These are phyloP conservation scores for Apiospora hydei DNA, from an alignment of 2,329 filamentous ascomycete genomes.

Conservation along the genomic window DNA sequence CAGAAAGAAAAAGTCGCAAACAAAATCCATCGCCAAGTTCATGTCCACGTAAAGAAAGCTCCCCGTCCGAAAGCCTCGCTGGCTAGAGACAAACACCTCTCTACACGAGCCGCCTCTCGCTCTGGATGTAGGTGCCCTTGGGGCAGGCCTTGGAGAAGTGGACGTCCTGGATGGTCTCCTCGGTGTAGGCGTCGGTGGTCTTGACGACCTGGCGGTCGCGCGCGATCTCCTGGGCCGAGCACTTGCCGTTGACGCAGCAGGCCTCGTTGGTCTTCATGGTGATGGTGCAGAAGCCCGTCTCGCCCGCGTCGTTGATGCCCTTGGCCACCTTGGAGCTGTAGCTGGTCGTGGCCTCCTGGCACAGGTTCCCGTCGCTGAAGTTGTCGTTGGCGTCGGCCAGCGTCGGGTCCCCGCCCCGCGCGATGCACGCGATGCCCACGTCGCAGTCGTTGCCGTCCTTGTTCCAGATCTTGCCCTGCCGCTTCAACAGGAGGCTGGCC, in stretches of 20 bases:
- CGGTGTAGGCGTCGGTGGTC: background rate
- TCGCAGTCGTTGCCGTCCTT: background rate
- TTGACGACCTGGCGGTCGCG: background rate
- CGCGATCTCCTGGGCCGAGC: background rate
- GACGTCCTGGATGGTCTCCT: background rate
- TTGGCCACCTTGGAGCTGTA: background rate
- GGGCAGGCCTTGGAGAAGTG: background rate
- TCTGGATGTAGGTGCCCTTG: background rate
- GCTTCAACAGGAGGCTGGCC: background rate
- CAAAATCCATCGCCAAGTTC: background rate
- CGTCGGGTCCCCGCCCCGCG: background rate
- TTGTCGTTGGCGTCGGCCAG: background rate
- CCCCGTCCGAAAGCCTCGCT: background rate
- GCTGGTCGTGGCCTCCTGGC: background rate
- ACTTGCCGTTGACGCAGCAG: background rate
- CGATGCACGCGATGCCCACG: too few species aligned
- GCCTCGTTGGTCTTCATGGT: background rate
- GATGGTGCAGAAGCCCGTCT: conserved; percentile 4
- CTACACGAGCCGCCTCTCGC: background rate
- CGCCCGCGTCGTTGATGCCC: conserved; percentile 1
- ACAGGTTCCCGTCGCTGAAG: background rate
- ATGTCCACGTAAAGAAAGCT: background rate
- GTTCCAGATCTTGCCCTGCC: background rate
- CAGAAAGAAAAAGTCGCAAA: background rate
- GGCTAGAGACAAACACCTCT: too few species aligned